phyloP scores from a whole-genome alignment of 2,329 filamentous ascomycete genomes.

The Bipolaris gigantea region DNA sequence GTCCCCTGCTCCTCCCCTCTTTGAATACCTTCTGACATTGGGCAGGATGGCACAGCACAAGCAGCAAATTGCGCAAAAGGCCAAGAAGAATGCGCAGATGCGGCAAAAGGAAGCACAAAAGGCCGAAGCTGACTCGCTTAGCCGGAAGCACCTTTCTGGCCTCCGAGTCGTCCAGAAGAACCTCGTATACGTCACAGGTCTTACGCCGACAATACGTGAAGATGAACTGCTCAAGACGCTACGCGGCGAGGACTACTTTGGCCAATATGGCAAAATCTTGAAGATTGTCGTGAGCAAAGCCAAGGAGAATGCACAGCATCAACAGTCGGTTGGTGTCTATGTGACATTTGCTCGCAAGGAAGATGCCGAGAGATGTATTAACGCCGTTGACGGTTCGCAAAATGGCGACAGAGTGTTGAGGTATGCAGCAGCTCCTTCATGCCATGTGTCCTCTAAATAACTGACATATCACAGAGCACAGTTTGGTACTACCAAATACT shows the following conservation, averaged over 20 bases:
- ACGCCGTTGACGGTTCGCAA: conserved; percentile 85
- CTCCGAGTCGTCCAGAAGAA: conserved; percentile 98
- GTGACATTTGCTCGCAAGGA: conserved; percentile 95
- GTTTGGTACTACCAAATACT: conserved; percentile 96
- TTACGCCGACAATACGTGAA: conserved; percentile 88
- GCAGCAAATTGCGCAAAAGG: conserved; percentile 75
- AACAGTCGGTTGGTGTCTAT: conserved; percentile 92
- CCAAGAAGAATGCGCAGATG: conserved; percentile 86
- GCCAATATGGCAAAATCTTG: conserved; percentile 96
- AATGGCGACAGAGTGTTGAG: conserved; percentile 86
- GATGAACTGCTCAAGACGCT: conserved; percentile 89
- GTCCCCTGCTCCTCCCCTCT: conserved; percentile 43
- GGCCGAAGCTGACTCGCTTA: conserved; percentile 92
- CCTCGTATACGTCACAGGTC: conserved; percentile 93
- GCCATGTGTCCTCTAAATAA: conserved; percentile 7
- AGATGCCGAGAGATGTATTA: conserved; percentile 87
- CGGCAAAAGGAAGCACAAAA: conserved; percentile 96
- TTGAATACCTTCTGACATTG: conserved; percentile 25
- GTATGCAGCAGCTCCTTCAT: conserved; percentile 49
- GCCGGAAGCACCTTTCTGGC: conserved; percentile 92
- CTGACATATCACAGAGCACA: conserved; percentile 56
- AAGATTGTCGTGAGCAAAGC: conserved; percentile 99
- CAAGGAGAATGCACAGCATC: conserved; percentile 70
- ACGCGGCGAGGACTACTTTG: conserved; percentile 90
- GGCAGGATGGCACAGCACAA: conserved; percentile 71